phyloP scores from a whole-genome alignment of 192 early-diverging fungal species.

The Entomortierella lignicola region DNA sequence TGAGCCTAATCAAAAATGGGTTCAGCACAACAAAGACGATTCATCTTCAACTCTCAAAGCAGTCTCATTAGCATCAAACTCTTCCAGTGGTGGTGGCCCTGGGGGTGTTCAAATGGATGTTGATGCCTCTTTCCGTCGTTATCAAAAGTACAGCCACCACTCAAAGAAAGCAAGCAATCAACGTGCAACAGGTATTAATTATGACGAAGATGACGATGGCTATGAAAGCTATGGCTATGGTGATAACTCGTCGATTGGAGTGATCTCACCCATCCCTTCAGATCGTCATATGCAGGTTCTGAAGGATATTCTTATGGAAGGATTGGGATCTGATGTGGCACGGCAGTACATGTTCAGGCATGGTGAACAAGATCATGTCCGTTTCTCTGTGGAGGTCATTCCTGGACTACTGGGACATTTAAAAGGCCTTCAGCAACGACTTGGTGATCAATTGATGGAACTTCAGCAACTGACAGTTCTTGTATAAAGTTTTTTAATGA shows the following conservation, averaged over 20 bases:
- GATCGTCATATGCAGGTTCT: constrained; percentile 55
- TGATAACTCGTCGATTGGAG: constrained; percentile 24
- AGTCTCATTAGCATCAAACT: background rate
- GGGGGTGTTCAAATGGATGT: constrained; percentile 11
- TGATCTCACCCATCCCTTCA: constrained; percentile 52
- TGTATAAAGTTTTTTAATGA: constrained; percentile 13
- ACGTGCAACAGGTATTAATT: background rate
- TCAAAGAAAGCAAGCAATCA: constrained; percentile 7
- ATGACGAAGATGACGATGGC: constrained; percentile 35
- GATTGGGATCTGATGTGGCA: constrained; percentile 43
- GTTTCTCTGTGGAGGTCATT: constrained; percentile 55
- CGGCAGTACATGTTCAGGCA: constrained; percentile 48
- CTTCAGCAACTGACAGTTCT: constrained; percentile 35
- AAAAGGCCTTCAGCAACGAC: constrained; percentile 40
- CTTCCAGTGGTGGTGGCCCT: background rate
- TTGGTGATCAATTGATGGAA: constrained; percentile 49
- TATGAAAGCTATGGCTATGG: constrained; percentile 39
- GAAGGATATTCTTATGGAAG: constrained; percentile 52
- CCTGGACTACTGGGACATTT: constrained; percentile 53
- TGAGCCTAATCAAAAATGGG: constrained; percentile 9
- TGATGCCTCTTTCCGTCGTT: constrained; percentile 37
- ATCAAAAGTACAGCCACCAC: constrained; percentile 32
- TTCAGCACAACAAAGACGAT: background rate
- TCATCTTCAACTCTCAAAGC: constrained; percentile 14
- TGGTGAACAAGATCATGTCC: constrained; percentile 49